phyloP scores from a whole-genome alignment of 352 stramenopile species.

The Blastocystis sp. region DNA sequence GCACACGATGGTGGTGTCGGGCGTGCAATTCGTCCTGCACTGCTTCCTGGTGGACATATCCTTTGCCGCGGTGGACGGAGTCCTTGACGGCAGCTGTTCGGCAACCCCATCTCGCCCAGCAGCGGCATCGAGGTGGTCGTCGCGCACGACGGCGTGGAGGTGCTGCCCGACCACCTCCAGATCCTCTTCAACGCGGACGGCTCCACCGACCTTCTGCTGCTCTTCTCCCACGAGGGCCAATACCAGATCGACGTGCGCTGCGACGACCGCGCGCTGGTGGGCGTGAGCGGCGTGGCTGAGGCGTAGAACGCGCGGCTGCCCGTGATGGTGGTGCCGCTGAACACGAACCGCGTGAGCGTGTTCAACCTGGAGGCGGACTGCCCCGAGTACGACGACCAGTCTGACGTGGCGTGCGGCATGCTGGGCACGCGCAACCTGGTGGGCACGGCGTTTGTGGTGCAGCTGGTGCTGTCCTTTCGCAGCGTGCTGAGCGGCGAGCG shows the following conservation, averaged over 20 bases:
- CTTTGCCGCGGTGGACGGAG: background rate
- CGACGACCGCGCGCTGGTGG: background rate
- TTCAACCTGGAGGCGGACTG: too few relatives aligned
- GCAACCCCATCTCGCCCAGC: too few relatives aligned
- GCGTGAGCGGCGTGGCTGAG: background rate
- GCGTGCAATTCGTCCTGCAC: background rate
- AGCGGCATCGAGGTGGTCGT: too few relatives aligned
- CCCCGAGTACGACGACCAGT: too few relatives aligned
- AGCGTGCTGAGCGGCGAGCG: background rate
- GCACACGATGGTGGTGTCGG: background rate
- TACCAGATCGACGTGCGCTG: background rate
- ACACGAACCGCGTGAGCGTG: too few relatives aligned
- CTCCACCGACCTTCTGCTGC: background rate
- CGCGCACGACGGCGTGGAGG: too few relatives aligned
- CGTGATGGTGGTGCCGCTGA: background rate
- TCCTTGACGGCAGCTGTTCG: too few relatives aligned
- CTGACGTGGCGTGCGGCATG: background rate
- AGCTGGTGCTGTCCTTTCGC: background rate
- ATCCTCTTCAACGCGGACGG: background rate
- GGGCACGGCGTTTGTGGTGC: slow-evolving; percentile 3
- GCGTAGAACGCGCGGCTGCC: background rate
- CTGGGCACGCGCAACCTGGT: slow-evolving; percentile 28
- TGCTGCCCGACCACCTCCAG: background rate
- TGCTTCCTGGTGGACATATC: background rate
- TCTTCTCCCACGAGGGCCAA: background rate